Evolutionary conservation across 257 asterid genomes (phyloP).

Genomic region (Jacaranda mimosifolia): DNA sequence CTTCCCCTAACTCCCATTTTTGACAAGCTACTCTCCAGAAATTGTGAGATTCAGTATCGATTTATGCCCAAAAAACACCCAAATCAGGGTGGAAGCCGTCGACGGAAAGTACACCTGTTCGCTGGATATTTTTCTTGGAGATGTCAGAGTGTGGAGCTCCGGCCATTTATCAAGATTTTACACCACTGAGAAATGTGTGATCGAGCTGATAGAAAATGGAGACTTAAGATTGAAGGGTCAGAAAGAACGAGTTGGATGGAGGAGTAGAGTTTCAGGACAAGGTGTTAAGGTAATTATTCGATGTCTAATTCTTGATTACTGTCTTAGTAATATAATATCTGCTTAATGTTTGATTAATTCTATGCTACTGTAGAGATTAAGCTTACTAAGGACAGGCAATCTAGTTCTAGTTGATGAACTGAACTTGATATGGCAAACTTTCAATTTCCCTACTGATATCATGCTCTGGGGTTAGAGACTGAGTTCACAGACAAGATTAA

Average conservation of each 20-base stretch:
- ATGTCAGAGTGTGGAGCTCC: conserved; percentile 85
- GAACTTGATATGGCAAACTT: conserved; percentile 83
- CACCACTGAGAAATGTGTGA: conserved; percentile 60
- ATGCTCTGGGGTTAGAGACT: conserved; percentile 94
- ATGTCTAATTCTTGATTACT: neutral
- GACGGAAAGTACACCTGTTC: conserved; percentile 69
- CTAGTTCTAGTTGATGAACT: conserved; percentile 74
- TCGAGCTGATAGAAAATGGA: conserved; percentile 59
- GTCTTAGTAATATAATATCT: conserved; percentile 36
- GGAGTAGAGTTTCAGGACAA: conserved; percentile 81
- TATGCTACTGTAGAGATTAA: conserved; percentile 64
- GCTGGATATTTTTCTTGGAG: conserved; percentile 72
- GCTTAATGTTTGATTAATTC: conserved; percentile 42
- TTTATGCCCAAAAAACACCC: too few species aligned
- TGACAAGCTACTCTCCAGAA: too few species aligned
- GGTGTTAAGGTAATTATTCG: conserved; percentile 74
- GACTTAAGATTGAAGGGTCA: conserved; percentile 68
- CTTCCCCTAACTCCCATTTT: too few species aligned
- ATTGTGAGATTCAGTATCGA: too few species aligned
- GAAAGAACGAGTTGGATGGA: conserved; percentile 70
- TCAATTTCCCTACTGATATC: conserved; percentile 86
- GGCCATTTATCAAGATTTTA: conserved; percentile 69
- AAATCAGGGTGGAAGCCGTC: conserved; percentile 64
- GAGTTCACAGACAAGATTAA: conserved; percentile 79
- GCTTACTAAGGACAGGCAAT: conserved; percentile 74